These are phyloP conservation scores for Elaeis guineensis DNA, from an alignment of 176 grass and related monocot species.

Conservation along the genomic window DNA sequence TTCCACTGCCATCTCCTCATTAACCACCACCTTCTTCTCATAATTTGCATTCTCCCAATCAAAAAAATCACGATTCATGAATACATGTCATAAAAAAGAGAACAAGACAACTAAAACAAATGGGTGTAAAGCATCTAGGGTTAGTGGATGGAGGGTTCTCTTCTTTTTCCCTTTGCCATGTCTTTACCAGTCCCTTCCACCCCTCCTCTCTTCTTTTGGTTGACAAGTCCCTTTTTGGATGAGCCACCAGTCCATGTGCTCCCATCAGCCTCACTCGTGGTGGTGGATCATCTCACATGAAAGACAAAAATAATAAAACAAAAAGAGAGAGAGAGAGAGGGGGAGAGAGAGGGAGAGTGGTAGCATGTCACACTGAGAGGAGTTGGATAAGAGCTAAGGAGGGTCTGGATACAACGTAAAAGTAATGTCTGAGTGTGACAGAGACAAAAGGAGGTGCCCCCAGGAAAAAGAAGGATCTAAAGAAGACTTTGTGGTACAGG, in stretches of 20 bases:
- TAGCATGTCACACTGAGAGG: slow-evolving; percentile 16
- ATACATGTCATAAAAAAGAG: slow-evolving; percentile 3
- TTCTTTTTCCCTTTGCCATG: not conserved
- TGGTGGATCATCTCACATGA: slow-evolving; percentile 41
- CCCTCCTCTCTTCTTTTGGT: slow-evolving; percentile 19
- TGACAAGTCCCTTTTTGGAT: slow-evolving; percentile 42
- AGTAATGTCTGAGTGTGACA: not conserved
- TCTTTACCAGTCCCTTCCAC: not conserved
- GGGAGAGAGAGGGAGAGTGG: slow-evolving; percentile 21
- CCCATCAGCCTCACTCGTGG: slow-evolving; percentile 38
- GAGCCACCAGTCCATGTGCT: slow-evolving; percentile 58
- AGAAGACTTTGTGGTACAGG: slow-evolving; percentile 1
- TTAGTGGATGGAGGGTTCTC: not conserved
- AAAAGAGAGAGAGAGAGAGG: slow-evolving; percentile 48
- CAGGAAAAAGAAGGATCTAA: not conserved
- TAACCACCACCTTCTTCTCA: too few relatives aligned
- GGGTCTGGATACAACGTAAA: slow-evolving; percentile 31
- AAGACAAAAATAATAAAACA: slow-evolving; percentile 58
- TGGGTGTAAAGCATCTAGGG: not conserved
- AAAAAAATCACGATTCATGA: not conserved
- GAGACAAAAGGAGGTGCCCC: not conserved
- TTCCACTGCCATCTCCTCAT: too few relatives aligned
- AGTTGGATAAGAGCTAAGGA: slow-evolving; percentile 11
- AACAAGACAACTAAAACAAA: slow-evolving; percentile 3
- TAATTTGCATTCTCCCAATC: too few relatives aligned